Base-by-base conservation (phyloP, 495 filamentous ascomycete species). In the Aspergillus wentii region DNA sequence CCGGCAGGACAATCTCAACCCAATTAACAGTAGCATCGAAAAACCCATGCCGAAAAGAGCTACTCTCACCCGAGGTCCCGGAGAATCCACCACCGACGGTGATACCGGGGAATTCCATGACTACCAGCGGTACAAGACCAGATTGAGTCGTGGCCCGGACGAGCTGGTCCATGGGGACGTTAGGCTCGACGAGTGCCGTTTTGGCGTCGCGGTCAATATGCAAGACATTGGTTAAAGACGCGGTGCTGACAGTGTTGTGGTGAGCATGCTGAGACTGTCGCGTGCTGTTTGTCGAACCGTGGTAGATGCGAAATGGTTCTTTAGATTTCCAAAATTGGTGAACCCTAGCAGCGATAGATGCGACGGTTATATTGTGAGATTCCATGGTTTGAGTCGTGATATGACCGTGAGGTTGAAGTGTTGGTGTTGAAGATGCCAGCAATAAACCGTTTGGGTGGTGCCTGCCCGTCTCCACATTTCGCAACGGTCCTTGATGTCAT, bases 211-310 rank as follows among this genome's bases (percentile, higher is more conserved):
- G 41, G 57, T 85, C 64, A 42, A 85, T 58, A 4, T 58, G 27
- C 2, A 86, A 60, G 15, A 86, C 68, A 44, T 68, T 55, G 33
- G 61, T 64, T 13, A 86, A 68, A 26, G 44, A 40, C n/a, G 46
- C 44, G 20, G 41, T 43, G 52, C 57, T 69, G 29, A 69, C 82
- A n/a, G 52, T 57, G 35, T 49, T 59, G 51, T 86, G 75, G 30
- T 83, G 61, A 7, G 68, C 68, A 33, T 54, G 54, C 16, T 54
- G 54, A 32, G 72, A 67, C 33, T 68, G 60, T 1, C 83, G 79
- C 13, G 84, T 89, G 55, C 71, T 81, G 60, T 88, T 89, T 20
- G 85, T 88, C 0, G 79, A 79, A 41, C 86, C 85, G 68, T 89
- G 85, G 59, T 66, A 78, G 60, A 91, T 87, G 36, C 85, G 78